These are phyloP conservation scores for Ceratocystis harringtonii DNA, from an alignment of 2,329 filamentous ascomycete genomes.

Conservation along the genomic window DNA sequence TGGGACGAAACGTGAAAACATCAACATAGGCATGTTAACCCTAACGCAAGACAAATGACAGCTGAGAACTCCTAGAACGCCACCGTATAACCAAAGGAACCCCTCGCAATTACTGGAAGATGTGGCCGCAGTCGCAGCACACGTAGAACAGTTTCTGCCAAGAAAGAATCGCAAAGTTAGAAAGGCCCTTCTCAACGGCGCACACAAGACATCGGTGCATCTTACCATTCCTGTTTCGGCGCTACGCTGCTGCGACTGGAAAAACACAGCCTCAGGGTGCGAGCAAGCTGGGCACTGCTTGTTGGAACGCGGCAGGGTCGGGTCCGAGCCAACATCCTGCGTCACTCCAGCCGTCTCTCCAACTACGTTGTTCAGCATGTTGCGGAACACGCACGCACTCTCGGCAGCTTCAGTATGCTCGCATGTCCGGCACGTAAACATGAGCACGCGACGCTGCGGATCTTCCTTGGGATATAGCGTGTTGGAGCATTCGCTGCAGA, in stretches of 20 bases:
- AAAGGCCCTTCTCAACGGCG: background rate
- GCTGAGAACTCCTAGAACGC: slow-evolving; percentile 9
- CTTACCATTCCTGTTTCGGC: slow-evolving; percentile 97
- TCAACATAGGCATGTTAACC: background rate
- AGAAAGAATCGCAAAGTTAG: background rate
- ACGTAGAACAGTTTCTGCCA: slow-evolving; percentile 78
- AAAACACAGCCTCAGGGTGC: slow-evolving; percentile 88
- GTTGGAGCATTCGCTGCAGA: slow-evolving; percentile 98
- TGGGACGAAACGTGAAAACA: background rate
- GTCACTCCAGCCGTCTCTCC: slow-evolving; percentile 95
- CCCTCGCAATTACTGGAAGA: slow-evolving; percentile 43
- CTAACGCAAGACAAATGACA: background rate
- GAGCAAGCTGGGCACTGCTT: slow-evolving; percentile 73
- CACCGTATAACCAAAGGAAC: background rate
- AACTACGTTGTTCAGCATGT: slow-evolving; percentile 77
- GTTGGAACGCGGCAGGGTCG: slow-evolving; percentile 86
- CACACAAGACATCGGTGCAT: slow-evolving; percentile 2
- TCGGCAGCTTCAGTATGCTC: slow-evolving; percentile 76
- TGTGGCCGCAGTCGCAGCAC: slow-evolving; percentile 83
- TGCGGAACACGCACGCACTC: slow-evolving; percentile 88
- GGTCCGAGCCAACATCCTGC: slow-evolving; percentile 91
- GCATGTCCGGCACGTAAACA: slow-evolving; percentile 94
- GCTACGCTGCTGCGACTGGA: slow-evolving; percentile 94
- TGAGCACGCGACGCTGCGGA: slow-evolving; percentile 62
- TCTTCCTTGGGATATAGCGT: slow-evolving; percentile 97